Conservation (phyloP, 305 asterid species). For the Fraxinus sp. region DNA sequence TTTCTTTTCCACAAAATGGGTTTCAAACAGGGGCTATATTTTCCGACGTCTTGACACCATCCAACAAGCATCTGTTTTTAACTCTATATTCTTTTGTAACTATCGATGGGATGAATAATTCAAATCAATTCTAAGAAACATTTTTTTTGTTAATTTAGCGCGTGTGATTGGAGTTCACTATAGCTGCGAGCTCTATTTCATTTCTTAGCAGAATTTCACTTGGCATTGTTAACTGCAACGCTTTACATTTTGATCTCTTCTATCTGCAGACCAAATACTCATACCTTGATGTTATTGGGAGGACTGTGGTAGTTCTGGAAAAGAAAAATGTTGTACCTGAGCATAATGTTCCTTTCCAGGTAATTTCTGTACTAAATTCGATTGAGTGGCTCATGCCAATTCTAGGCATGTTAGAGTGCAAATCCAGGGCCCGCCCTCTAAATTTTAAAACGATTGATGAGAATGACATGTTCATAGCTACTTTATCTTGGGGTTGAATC, state of each 20-base stretch:
- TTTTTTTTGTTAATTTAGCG: background rate
- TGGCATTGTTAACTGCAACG: constrained; percentile 13
- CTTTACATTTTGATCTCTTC: constrained; percentile 25
- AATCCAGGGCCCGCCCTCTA: background rate
- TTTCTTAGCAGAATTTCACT: constrained; percentile 7
- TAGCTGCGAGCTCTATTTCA: constrained; percentile 1
- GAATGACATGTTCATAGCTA: background rate
- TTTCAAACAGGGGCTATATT: background rate
- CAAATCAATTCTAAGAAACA: background rate
- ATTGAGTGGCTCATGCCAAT: background rate
- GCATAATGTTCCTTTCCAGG: constrained; percentile 93
- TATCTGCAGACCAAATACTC: constrained; percentile 79
- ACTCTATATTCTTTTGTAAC: background rate
- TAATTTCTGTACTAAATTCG: constrained; percentile 30
- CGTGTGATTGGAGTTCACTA: constrained; percentile 15
- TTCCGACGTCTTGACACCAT: constrained; percentile 12
- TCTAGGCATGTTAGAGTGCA: background rate
- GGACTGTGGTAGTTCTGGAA: constrained; percentile 89
- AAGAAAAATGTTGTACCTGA: constrained; percentile 91
- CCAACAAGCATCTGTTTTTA: background rate
- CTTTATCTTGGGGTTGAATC: background rate
- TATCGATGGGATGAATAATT: background rate
- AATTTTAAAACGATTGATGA: background rate
- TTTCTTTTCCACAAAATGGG: too few species aligned
- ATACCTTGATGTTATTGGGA: constrained; percentile 91